Evolutionary conservation across 495 filamentous ascomycete genomes (phyloP), one percentile per base, ranked within the genome.

Genomic region (Lophium mytilinum): DNA sequence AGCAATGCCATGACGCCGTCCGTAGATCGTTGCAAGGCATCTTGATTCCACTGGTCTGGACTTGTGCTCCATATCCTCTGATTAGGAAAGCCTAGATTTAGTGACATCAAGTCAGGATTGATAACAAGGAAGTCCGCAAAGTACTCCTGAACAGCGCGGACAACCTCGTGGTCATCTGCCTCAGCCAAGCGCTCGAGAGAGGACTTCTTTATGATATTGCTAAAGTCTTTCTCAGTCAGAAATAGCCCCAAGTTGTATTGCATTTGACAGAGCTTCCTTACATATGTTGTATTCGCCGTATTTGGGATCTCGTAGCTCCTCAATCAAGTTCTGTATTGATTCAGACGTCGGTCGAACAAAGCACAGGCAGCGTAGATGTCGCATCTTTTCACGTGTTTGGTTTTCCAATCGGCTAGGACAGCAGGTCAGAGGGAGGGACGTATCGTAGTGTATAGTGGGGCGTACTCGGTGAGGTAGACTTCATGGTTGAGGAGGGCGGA

Each of bases 211-310:
- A 93, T 85, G 41, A 96, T 83, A 71, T 98, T 98, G 78, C 89
- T 96, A 68, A 98, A 92, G 73, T 90, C 80, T 82, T 58, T 41
- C 35, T 52, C 59, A 15, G 62, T 71, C 21, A 58, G 53, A 14
- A 49, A 18, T 9, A 40, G 21, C 40, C n/a, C 14, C 4, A 8
- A 4, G n/a, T 0, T 11, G n/a, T 12, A 21, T 24, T 14, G 21
- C 17, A 33, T 53, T 37, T 9, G 9, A 24, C 9, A 5, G 35
- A 12, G 21, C 12, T 19, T 11, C 18, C 70, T 48, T 71, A 82
- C 80, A 96, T 51, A 98, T 83, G 63, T 95, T 80, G 72, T 98
- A 98, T 78, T 97, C 93, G 58, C 94, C 93, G 64, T 98, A 98
- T 66, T 93, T 96, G 17, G 93, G 94, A 53, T 96, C 92, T 56